These are phyloP conservation scores for Blastocystis hominis DNA, from an alignment of 352 stramenopile genomes.

Conservation along the genomic window DNA sequence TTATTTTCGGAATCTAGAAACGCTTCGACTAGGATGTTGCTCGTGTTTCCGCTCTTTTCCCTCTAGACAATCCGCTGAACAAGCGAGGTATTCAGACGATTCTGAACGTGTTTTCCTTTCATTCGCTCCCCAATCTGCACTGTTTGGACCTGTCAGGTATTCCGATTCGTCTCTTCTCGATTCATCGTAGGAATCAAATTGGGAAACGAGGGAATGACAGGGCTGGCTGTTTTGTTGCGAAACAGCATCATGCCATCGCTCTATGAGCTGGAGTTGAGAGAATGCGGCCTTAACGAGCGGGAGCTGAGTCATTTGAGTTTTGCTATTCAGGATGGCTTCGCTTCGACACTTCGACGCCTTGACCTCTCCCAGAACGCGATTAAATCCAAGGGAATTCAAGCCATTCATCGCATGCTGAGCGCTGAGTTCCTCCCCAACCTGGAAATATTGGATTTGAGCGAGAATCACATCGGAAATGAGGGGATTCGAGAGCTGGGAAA, in stretches of 20 bases:
- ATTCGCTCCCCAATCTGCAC: constrained; percentile 2
- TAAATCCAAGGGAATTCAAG: not conserved
- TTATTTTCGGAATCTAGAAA: not conserved
- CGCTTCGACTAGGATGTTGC: constrained; percentile 11
- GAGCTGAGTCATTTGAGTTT: constrained; percentile 28
- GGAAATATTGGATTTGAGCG: not conserved
- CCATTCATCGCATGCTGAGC: constrained; percentile 26
- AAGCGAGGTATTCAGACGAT: not conserved
- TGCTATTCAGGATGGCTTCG: constrained; percentile 31
- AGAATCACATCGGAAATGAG: constrained; percentile 12
- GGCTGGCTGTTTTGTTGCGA: not conserved
- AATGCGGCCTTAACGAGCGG: not conserved
- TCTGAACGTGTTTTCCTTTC: constrained; percentile 1
- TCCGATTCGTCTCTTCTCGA: no score
- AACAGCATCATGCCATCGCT: not conserved
- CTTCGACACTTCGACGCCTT: not conserved
- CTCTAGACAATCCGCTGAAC: not conserved
- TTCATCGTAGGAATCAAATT: constrained; percentile 11
- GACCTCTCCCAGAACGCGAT: constrained; percentile 35
- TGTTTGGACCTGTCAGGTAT: constrained; percentile 18
- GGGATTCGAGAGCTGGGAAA: constrained; percentile 41
- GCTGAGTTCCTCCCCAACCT: constrained; percentile 18
- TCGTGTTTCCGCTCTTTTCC: not conserved
- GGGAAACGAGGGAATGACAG: constrained; percentile 1
- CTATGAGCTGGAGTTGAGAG: not conserved